phyloP scores from a whole-genome alignment of 129 eudicot genomes.

The Tanacetum coccineum region DNA sequence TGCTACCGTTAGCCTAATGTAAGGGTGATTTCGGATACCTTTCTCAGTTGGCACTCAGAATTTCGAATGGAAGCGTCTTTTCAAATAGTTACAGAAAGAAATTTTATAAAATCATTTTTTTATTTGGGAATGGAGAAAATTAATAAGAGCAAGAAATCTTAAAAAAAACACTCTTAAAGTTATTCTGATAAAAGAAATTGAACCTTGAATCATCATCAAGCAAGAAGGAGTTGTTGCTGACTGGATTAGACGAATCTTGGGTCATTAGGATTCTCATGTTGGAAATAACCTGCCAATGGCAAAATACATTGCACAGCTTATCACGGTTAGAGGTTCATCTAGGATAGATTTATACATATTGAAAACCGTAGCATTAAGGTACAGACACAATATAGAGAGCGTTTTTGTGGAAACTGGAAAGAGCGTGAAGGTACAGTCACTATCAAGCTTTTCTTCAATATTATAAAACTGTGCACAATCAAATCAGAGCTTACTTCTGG shows the following conservation, averaged over 20 bases:
- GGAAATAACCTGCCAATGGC: conserved; percentile 59
- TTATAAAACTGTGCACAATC: conserved; percentile 1
- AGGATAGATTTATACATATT: neutral
- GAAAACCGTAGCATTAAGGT: neutral
- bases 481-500: conserved; percentile 54
- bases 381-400: neutral
- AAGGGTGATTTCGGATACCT: conserved; percentile 9
- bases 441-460: too few relatives aligned
- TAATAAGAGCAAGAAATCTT: neutral
- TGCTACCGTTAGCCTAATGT: neutral
- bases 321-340: neutral
- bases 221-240: conserved; percentile 74
- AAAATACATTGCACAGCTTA: neutral
- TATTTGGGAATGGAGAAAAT: neutral
- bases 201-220: conserved; percentile 93
- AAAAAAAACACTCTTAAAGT: neutral
- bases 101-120: neutral
- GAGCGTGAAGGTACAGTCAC: too few relatives aligned
- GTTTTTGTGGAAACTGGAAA: neutral
- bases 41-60: neutral
- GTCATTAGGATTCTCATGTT: conserved; percentile 84
- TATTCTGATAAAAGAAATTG: neutral
- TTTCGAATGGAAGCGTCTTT: neutral
- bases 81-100: conserved; percentile 7
- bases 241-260: conserved; percentile 79